Percentiles rank a stretch among this genome's conserved stretches.
Conservation (phyloP, 495 filamentous ascomycete genomes). For the Aspergillus wentii region DNA sequence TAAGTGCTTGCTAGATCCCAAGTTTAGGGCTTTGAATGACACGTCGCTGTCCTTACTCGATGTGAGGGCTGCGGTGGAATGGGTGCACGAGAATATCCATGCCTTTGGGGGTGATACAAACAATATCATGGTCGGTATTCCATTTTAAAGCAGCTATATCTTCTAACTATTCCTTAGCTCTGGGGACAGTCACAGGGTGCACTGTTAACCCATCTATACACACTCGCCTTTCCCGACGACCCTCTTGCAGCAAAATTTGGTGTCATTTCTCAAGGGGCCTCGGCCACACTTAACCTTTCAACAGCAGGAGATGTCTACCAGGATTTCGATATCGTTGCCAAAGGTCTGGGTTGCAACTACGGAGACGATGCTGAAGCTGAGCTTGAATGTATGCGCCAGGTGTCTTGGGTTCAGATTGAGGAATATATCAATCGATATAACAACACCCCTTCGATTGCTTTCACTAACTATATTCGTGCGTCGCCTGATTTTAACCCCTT, state of each 20-base stretch:
- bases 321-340: conserved; percentile 41
- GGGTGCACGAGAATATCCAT: conserved; percentile 46
- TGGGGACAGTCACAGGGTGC: conserved; percentile 37
- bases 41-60: conserved; percentile 52
- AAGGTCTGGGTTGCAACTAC: conserved; percentile 37
- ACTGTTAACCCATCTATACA: conserved; percentile 14
- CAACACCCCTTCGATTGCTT: conserved; percentile 14
- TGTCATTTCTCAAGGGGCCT: conserved; percentile 10
- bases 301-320: conserved; percentile 13
- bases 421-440: conserved; percentile 24
- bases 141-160: conserved; percentile 7
- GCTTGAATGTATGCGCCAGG: conserved; percentile 41
- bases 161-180: conserved; percentile 21
- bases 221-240: conserved; percentile 14
- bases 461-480: conserved; percentile 11
- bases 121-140: conserved; percentile 20
- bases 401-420: conserved; percentile 32
- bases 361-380: conserved; percentile 21
- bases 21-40: conserved; percentile 15
- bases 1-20: conserved; percentile 7
- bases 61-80: conserved; percentile 54
- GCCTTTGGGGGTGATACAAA: conserved; percentile 57
- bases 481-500: conserved; percentile 1
- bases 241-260: conserved; percentile 13
- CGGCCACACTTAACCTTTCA: conserved; percentile 4